phyloP scores from a whole-genome alignment of 345 rosid species.

The Schrenkiella parvula region DNA sequence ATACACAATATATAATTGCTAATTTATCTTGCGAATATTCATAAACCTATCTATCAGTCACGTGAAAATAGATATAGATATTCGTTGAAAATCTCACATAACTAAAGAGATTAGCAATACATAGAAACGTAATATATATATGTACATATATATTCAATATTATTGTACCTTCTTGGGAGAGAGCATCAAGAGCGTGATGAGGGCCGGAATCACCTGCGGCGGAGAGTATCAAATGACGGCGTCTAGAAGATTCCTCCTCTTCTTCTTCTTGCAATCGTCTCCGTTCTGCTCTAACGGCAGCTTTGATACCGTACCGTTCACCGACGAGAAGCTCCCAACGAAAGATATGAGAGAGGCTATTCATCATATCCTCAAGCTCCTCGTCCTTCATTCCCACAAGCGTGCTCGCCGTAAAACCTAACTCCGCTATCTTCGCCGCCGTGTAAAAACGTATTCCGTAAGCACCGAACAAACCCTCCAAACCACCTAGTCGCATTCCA shows the following conservation, averaged over 20 bases:
- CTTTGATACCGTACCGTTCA: slow-evolving; percentile 86
- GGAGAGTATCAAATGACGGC: slow-evolving; percentile 36
- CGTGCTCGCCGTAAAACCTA: slow-evolving; percentile 94
- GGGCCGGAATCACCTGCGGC: slow-evolving; percentile 44
- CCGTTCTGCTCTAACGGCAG: slow-evolving; percentile 90
- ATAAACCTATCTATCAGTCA: background rate
- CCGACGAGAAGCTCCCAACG: slow-evolving; percentile 95
- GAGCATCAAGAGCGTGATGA: slow-evolving; percentile 58
- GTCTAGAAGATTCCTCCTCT: slow-evolving; percentile 59
- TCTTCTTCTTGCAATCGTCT: slow-evolving; percentile 47
- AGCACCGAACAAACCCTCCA: slow-evolving; percentile 75
- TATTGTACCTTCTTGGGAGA: slow-evolving; percentile 81
- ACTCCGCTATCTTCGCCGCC: slow-evolving; percentile 84
- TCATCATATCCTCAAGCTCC: slow-evolving; percentile 99
- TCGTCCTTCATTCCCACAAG: slow-evolving; percentile 88
- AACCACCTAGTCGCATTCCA: slow-evolving; percentile 51
- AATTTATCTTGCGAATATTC: background rate
- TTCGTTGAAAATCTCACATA: background rate
- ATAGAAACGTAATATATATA: background rate
- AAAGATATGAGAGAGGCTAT: slow-evolving; percentile 79
- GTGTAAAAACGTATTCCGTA: slow-evolving; percentile 86
- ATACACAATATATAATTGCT: background rate
- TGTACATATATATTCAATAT: background rate
- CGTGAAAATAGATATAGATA: background rate
- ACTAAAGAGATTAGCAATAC: background rate